These are phyloP conservation scores for Fusarium concolor DNA, from an alignment of 2,329 filamentous ascomycete genomes.

Conservation along the genomic window DNA sequence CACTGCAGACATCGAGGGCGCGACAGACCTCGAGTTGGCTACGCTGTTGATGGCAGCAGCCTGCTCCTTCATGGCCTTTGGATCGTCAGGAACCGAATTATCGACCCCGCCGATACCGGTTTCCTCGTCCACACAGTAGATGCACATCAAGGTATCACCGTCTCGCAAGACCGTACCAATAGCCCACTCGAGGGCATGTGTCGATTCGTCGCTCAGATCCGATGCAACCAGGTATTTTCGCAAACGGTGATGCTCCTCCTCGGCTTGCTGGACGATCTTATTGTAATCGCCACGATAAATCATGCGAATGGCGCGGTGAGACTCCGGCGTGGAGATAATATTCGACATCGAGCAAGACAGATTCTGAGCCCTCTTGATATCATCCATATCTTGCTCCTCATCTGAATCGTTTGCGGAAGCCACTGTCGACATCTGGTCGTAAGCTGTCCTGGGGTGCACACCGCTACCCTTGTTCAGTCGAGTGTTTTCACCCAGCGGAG, in stretches of 20 bases:
- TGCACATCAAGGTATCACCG: conserved; percentile 91
- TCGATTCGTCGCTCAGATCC: conserved; percentile 92
- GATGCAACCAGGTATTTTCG: conserved; percentile 96
- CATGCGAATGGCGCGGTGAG: conserved; percentile 86
- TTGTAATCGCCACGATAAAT: conserved; percentile 89
- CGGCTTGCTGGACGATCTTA: conserved; percentile 79
- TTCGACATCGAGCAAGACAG: conserved; percentile 84
- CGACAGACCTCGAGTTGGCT: conserved; percentile 54
- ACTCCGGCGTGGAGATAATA: conserved; percentile 79
- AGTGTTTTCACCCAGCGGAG: conserved; percentile 70
- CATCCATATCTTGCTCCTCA: conserved; percentile 83
- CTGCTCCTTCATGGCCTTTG: conserved; percentile 80
- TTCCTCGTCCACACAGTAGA: conserved; percentile 95
- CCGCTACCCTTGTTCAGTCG: conserved; percentile 63
- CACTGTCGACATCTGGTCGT: conserved; percentile 73
- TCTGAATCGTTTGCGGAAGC: conserved; percentile 80
- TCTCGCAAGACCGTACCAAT: conserved; percentile 94
- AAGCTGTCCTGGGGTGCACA: conserved; percentile 86
- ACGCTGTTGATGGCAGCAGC: conserved; percentile 77
- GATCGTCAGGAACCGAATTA: conserved; percentile 75
- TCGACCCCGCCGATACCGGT: conserved; percentile 64
- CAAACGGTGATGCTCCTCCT: conserved; percentile 80
- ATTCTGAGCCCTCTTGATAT: conserved; percentile 89
- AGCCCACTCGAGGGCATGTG: conserved; percentile 96
- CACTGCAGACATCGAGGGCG: conserved; percentile 50